Base-by-base conservation (phyloP, 805 yeast genomes). In the Saccharomycopsis oosterbeekiorum region DNA sequence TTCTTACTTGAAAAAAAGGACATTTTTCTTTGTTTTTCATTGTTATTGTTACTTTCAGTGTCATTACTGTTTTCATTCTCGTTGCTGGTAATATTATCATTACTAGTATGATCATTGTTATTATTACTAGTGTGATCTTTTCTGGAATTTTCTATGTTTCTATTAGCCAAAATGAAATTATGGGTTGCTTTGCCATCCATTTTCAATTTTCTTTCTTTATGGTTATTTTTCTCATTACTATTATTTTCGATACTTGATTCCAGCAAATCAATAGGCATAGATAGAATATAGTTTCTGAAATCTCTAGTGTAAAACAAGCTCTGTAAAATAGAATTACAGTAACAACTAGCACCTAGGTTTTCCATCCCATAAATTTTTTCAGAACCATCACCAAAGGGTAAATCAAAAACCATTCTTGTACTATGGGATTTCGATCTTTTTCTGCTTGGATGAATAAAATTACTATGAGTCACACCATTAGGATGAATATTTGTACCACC, bases 281-380 rank as follows among this genome's bases (percentile, higher is more conserved):
- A 73, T 57, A 84, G 70, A 1, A 88, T 70, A 59, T 77, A 78
- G 17, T 76, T 72, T 55, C 97, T 80, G 68, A 94, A 90, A 36
- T 79, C 80, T 29, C 80, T 78, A 2, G 93, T 80, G 73, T 88
- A 85, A 75, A 82, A 93, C 10, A 93, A 78, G 66, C 96, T 89
- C 71, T 94, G 99, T 26, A 94, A 74, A 37, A 94, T 88, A 10
- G 97, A 89, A 68, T 94, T 94, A 73, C 96, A 89, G 75, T 93
- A 93, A 74, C 98, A 94, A 0, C 97, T 91, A 70, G 91, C 86
- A 1, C 96, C 96, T 68, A 87, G 88, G 69, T 88, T 88, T 70
- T 88, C 94, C 80, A 86, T 82, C 0, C 96, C 96, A 70, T 82
- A 88, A 24, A 88, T 79, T 70, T 86, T 88, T 63, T 80, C 76